Conservation (phyloP, 164 flowering plant genomes). For the Dillenia suffruticosa region DNA sequence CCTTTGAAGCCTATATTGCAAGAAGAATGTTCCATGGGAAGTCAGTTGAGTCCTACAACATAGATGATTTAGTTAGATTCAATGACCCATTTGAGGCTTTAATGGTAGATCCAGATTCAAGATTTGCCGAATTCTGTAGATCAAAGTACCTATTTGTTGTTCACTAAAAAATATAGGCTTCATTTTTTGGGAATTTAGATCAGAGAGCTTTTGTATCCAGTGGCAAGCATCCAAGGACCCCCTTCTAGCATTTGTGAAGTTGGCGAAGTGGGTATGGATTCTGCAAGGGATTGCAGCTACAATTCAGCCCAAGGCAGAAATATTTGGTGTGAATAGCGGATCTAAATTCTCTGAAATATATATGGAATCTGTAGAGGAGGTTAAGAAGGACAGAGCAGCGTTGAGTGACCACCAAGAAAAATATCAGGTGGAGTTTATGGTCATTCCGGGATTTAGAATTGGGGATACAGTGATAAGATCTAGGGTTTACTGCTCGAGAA, state of each 20-base stretch:
- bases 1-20: constrained; percentile 60
- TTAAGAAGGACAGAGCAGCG: constrained; percentile 5
- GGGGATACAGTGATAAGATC: constrained; percentile 33
- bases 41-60: constrained; percentile 11
- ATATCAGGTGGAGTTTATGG: constrained; percentile 40
- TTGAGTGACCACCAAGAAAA: constrained; percentile 1
- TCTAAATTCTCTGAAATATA: constrained; percentile 37
- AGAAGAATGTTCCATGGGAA: constrained; percentile 50
- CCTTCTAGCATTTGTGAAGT: constrained; percentile 50
- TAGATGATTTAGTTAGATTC: constrained; percentile 18
- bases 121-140: constrained; percentile 47
- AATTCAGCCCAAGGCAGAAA: constrained; percentile 29
- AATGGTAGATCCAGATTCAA: constrained; percentile 35
- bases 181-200: constrained; percentile 62
- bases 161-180: constrained; percentile 46
- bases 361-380: constrained; percentile 45
- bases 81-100: constrained; percentile 45
- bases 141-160: constrained; percentile 42
- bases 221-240: constrained; percentile 55
- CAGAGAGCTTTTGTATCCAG: constrained; percentile 38
- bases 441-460: constrained; percentile 53
- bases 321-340: constrained; percentile 38
- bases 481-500: constrained; percentile 34
- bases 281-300: constrained; percentile 31
- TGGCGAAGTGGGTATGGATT: constrained; percentile 62